These are phyloP conservation scores for Ziziphus jujuba DNA, from an alignment of 306 rosid species.

Conservation along the genomic window DNA sequence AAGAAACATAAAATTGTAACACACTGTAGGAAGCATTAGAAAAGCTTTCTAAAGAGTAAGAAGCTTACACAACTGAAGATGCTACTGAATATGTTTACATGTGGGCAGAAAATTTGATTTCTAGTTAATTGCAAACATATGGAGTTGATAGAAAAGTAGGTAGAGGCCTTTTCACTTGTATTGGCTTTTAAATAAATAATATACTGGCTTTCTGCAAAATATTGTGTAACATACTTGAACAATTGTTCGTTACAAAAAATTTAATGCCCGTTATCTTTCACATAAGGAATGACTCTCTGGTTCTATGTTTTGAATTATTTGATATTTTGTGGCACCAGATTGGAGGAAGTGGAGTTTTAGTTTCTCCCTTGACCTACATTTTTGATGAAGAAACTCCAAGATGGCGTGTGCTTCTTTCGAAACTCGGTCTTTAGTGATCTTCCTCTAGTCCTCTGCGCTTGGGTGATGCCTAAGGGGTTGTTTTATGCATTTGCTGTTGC, in stretches of 20 bases:
- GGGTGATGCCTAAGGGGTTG: not conserved
- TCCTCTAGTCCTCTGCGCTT: too few species aligned
- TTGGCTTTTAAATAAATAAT: not conserved
- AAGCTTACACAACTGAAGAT: not conserved
- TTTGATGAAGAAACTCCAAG: conserved; percentile 97
- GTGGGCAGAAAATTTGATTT: not conserved
- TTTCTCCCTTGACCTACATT: conserved; percentile 92
- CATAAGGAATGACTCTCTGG: not conserved
- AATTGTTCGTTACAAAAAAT: not conserved
- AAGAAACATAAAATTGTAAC: not conserved
- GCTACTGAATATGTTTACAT: not conserved
- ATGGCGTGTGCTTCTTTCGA: conserved; percentile 74
- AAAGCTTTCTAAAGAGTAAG: not conserved
- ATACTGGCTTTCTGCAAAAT: not conserved
- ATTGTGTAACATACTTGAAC: not conserved
- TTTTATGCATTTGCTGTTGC: conserved; percentile 24
- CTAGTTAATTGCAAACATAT: not conserved
- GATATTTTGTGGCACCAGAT: conserved; percentile 55
- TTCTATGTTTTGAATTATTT: not conserved
- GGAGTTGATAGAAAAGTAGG: not conserved
- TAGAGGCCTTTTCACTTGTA: not conserved
- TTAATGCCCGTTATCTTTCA: not conserved
- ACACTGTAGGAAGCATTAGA: not conserved
- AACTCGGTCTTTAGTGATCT: conserved; percentile 56
- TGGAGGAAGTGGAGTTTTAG: conserved; percentile 97